phyloP scores from a whole-genome alignment of 2,329 filamentous ascomycete genomes.

The Alternaria atra region DNA sequence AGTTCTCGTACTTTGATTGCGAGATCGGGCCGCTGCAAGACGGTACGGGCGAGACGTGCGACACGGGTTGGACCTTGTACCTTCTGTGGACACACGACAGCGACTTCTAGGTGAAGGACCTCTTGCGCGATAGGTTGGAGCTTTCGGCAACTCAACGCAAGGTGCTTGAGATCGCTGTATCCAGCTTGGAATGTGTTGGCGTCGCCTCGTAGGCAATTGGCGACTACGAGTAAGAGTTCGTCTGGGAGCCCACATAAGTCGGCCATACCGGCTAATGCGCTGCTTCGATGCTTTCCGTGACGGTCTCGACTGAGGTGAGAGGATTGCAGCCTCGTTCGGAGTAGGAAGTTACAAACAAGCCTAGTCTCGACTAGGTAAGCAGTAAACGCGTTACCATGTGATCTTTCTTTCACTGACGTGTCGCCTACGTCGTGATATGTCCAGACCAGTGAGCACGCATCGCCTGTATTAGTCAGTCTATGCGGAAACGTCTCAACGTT shows the following conservation, averaged over 20 bases:
- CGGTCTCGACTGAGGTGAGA: background rate
- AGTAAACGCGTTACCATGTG: background rate
- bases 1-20: background rate
- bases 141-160: background rate
- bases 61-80: too few species aligned
- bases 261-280: background rate
- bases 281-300: background rate
- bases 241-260: background rate
- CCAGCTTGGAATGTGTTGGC: background rate
- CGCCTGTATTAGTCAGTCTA: too few species aligned
- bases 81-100: too few species aligned
- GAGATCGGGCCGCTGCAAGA: background rate
- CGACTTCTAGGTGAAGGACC: background rate
- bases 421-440: background rate
- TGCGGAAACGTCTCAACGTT: too few species aligned
- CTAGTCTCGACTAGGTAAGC: slow-evolving; percentile 5
- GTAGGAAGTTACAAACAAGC: background rate
- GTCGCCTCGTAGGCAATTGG: background rate
- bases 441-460: too few species aligned
- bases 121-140: background rate
- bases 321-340: background rate
- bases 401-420: background rate
- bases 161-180: background rate
- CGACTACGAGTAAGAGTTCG: background rate
- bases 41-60: background rate